Conservation (phyloP, 164 flowering plant genomes). For the Tetracentron sinense region DNA sequence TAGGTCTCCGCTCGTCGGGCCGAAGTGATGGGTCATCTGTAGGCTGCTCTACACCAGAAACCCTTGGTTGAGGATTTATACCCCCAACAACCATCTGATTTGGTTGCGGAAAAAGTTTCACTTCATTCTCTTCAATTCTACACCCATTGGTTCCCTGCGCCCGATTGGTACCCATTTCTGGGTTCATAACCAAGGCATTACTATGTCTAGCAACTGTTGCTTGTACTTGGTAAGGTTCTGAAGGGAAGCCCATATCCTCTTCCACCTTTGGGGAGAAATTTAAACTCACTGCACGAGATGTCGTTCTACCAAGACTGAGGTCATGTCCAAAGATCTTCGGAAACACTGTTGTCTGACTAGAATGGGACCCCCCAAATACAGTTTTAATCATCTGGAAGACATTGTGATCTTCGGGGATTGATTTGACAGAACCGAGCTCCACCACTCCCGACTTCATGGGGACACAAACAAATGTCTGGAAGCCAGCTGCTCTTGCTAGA, state of each 20-base stretch:
- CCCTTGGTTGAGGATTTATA: slow-evolving; percentile 22
- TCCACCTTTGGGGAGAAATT: slow-evolving; percentile 68
- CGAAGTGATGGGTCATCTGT: slow-evolving; percentile 29
- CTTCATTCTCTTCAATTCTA: slow-evolving; percentile 34
- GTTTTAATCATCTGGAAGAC: slow-evolving; percentile 39
- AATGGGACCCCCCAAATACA: slow-evolving; percentile 35
- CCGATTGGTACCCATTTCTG: slow-evolving; percentile 24
- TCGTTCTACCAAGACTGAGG: slow-evolving; percentile 50
- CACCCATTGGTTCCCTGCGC: slow-evolving; percentile 43
- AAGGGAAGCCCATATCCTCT: slow-evolving; percentile 38
- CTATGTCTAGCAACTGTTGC: slow-evolving; percentile 10
- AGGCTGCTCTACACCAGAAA: slow-evolving; percentile 31
- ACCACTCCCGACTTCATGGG: slow-evolving; percentile 73
- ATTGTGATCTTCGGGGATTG: slow-evolving; percentile 49
- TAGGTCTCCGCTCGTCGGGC: slow-evolving; percentile 55
- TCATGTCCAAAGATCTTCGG: slow-evolving; percentile 73
- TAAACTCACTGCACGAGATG: slow-evolving; percentile 42
- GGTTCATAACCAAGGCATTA: not conserved
- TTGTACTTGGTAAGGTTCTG: slow-evolving; percentile 36
- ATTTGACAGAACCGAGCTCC: slow-evolving; percentile 62
- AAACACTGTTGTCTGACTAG: slow-evolving; percentile 23
- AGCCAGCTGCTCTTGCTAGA: slow-evolving; percentile 52
- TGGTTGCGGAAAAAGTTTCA: slow-evolving; percentile 34
- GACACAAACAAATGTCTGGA: slow-evolving; percentile 58
- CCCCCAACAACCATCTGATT: slow-evolving; percentile 34